Evolutionary conservation across 257 asterid species (phyloP).

Genomic region (Solanum rostratum): DNA sequence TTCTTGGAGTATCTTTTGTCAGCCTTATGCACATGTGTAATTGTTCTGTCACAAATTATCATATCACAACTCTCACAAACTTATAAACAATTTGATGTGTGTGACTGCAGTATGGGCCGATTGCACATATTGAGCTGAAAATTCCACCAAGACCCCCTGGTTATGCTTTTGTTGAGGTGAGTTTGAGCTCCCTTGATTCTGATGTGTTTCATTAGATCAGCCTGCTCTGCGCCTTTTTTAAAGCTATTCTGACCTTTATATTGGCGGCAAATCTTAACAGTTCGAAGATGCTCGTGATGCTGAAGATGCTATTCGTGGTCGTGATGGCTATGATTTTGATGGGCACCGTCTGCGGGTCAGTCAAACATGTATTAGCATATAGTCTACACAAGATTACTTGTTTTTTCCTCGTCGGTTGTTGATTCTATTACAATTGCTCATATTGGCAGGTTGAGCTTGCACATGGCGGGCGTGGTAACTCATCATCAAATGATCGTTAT

Average conservation of each 20-base stretch:
- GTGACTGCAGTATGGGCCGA: conserved; percentile 69
- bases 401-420: neutral
- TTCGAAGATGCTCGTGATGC: conserved; percentile 97
- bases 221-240: neutral
- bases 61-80: neutral
- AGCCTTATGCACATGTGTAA: neutral
- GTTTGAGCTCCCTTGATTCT: neutral
- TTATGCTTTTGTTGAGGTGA: conserved; percentile 96
- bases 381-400: neutral
- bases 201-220: neutral
- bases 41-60: neutral
- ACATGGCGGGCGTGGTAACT: conserved; percentile 92
- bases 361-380: neutral
- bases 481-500: conserved; percentile 67
- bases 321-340: conserved; percentile 98
- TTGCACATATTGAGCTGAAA: conserved; percentile 89
- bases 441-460: conserved; percentile 83
- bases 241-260: neutral
- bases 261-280: conserved; percentile 20
- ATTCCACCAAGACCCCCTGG: conserved; percentile 99
- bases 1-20: neutral
- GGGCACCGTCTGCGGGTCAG: conserved; percentile 91
- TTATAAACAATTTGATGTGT: neutral
- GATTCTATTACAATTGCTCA: neutral
- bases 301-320: conserved; percentile 98